Evolutionary conservation across 352 stramenopile genomes (phyloP), one percentile per base, ranked within the genome.

Genomic region (Phytophthora meadii): DNA sequence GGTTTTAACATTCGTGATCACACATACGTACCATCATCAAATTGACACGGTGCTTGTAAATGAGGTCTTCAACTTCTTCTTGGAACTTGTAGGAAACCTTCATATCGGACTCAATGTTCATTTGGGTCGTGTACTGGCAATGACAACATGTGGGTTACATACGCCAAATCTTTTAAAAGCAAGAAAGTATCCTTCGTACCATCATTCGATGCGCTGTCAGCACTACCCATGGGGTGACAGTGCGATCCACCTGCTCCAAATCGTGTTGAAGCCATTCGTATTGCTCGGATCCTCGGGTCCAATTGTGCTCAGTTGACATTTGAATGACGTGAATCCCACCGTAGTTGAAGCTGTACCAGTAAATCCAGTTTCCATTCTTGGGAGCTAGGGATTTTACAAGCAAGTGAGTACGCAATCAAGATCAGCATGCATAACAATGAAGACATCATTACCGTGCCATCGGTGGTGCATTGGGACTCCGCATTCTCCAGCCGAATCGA

Each of bases 261-360:
- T 97, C 89, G 5, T 66, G 58, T 48, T 90, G 56, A 34, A 98
- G 76, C 85, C 91, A 98, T 40, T 80, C 53, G 52, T 96, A 93
- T 70, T 98, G 95, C 37, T 70, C 54, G 6, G 89, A 98, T 44
- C 89, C 90, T 54, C 64, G 67, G 1, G 84, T 90, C 68, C 94
- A 87, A 72, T 98, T 86, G 72, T 98, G 90, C 69, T 98, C 95
- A 3, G 79, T 91, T 2, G 82, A 95, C 45, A 98, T 82, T 65
- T 97, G 86, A 49, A 98, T 87, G 5, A 96, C 95, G 53, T 98
- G 90, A 25, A 98, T 70, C 10, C 81, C 84, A 2, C 68, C 80
- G 54, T 96, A 95, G 50, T 97, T 68, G 57, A 97, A 98, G n/a
- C 85, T 97, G 74, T 98, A 92, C 88, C 90, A 94, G 59, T 89